These are phyloP conservation scores for Melanogaster broomeanus DNA, from an alignment of 768 basidiomycete genomes.

Conservation along the genomic window DNA sequence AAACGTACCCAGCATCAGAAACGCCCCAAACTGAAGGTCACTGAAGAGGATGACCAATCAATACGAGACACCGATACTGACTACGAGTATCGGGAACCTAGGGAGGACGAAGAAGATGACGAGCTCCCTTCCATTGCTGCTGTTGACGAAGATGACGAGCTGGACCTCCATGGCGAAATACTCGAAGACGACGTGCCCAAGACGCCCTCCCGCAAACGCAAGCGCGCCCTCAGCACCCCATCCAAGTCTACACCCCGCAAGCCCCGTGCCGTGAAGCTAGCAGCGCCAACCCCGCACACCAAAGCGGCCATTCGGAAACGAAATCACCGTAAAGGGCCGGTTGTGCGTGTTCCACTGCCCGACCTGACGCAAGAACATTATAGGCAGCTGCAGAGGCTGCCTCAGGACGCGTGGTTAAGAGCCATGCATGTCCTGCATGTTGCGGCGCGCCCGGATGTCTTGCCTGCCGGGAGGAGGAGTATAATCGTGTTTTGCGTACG, in stretches of 20 bases:
- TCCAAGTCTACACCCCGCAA: conserved; percentile 38
- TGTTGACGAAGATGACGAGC: conserved; percentile 26
- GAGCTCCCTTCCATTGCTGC: conserved; percentile 15
- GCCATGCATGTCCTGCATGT: conserved; percentile 94
- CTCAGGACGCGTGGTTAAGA: conserved; percentile 78
- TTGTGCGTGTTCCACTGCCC: conserved; percentile 36
- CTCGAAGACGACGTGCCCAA: conserved; percentile 36
- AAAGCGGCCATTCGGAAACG: conserved; percentile 64
- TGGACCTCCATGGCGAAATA: conserved; percentile 27
- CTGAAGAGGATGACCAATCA: conserved; percentile 25
- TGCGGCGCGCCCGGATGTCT: conserved; percentile 82
- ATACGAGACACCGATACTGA: conserved; percentile 18
- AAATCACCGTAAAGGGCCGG: conserved; percentile 26
- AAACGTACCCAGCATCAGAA: conserved; percentile 15
- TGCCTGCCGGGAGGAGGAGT: conserved; percentile 93
- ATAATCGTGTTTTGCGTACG: conserved; percentile 66
- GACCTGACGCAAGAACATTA: conserved; percentile 36
- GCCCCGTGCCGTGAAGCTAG: conserved; percentile 41
- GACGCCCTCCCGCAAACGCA: conserved; percentile 60
- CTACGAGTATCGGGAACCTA: conserved; percentile 23
- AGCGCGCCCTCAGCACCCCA: conserved; percentile 32
- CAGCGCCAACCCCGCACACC: conserved; percentile 74
- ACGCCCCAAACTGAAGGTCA: conserved; percentile 18
- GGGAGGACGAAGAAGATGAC: conserved; percentile 18
- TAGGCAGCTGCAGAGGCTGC: conserved; percentile 51